These are phyloP conservation scores for Colletotrichum shisoi DNA, from an alignment of 2,329 filamentous ascomycete genomes.

Conservation along the genomic window DNA sequence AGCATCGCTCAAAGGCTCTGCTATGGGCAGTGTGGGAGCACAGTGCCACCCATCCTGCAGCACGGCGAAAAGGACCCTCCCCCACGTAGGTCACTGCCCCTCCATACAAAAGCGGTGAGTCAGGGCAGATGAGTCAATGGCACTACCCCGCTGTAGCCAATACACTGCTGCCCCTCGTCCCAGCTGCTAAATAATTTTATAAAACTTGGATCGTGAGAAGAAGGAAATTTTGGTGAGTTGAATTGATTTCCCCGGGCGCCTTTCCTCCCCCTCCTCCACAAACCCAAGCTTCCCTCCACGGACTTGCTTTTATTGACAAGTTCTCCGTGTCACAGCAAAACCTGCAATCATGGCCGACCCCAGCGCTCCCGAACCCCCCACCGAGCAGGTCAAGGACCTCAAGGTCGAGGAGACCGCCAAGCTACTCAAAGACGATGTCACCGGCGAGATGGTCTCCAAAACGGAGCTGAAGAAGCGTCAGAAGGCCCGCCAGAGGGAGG, in stretches of 20 bases:
- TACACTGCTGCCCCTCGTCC: conserved; percentile 37
- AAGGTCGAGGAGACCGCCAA: conserved; percentile 58
- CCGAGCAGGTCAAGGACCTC: conserved; percentile 55
- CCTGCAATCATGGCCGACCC: conserved; percentile 44
- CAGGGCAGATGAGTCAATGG: conserved; percentile 38
- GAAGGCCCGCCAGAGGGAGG: conserved; percentile 87
- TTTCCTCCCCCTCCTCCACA: background rate
- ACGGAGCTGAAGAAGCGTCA: conserved; percentile 92
- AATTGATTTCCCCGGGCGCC: background rate
- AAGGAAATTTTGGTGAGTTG: conserved; percentile 35
- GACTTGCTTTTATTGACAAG: conserved; percentile 4
- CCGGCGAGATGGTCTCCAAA: conserved; percentile 87
- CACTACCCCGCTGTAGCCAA: conserved; percentile 37
- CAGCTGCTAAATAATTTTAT: conserved; percentile 27
- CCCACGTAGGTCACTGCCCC: conserved; percentile 34
- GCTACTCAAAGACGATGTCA: conserved; percentile 83
- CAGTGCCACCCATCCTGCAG: background rate
- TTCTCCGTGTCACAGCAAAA: conserved; percentile 11
- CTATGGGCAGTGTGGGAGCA: conserved; percentile 4
- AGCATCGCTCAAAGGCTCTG: background rate
- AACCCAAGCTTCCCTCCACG: background rate
- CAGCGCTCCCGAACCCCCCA: conserved; percentile 51
- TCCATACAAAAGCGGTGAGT: conserved; percentile 37
- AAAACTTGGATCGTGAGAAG: conserved; percentile 32
- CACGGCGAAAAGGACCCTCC: conserved; percentile 26